These are phyloP conservation scores for Phytopythium sindhum DNA, from an alignment of 352 stramenopile species.

Conservation along the genomic window DNA sequence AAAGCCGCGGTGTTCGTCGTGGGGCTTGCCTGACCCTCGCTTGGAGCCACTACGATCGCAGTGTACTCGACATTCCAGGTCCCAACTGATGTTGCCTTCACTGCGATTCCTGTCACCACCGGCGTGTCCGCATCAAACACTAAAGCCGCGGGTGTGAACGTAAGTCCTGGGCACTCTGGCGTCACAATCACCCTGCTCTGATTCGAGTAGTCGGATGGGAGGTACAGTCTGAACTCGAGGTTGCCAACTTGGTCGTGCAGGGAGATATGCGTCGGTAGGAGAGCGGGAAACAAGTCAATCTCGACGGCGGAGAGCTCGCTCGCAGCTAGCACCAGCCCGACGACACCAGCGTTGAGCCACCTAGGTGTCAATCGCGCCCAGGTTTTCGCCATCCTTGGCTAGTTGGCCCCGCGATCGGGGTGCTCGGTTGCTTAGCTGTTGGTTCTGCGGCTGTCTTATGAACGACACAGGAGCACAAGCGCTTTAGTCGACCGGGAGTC, in stretches of 20 bases:
- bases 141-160: conserved; percentile 29
- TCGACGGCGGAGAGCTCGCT: not conserved
- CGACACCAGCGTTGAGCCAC: not conserved
- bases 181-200: conserved; percentile 25
- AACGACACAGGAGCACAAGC: not conserved
- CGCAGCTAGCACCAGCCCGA: not conserved
- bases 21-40: conserved; percentile 24
- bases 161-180: conserved; percentile 24
- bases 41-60: conserved; percentile 27
- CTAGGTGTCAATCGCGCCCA: not conserved
- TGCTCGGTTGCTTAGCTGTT: not conserved
- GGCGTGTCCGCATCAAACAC: conserved; percentile 17
- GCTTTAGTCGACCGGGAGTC: not conserved
- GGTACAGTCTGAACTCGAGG: conserved; percentile 28
- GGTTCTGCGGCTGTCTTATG: not conserved
- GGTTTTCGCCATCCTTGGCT: not conserved
- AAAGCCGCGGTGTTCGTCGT: conserved; percentile 14
- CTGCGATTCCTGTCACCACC: conserved; percentile 9
- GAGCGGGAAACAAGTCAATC: conserved; percentile 1
- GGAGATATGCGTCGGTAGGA: not conserved
- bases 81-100: conserved; percentile 17
- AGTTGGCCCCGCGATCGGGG: not conserved
- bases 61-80: conserved; percentile 31
- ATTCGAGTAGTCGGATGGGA: conserved; percentile 6
- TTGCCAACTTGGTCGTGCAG: not conserved